Percentiles rank a stretch among this genome's conserved stretches.
These are phyloP conservation scores for Pleurotus tuber-regium DNA, from an alignment of 768 basidiomycete genomes.

Conservation along the genomic window DNA sequence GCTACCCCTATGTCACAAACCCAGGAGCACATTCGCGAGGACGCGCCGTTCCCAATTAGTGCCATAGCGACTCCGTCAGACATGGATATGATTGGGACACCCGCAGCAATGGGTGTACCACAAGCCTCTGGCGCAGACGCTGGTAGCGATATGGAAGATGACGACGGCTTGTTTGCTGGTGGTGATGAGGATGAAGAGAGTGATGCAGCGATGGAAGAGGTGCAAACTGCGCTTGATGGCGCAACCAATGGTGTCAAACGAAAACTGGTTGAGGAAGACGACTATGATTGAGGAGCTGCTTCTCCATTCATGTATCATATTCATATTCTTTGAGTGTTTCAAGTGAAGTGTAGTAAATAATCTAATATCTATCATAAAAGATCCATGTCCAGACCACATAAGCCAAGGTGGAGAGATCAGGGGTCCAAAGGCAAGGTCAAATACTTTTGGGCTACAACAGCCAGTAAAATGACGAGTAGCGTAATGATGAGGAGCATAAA, in stretches of 20 bases:
- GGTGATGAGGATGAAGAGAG: conserved; percentile 78
- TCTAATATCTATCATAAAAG: conserved; percentile 1
- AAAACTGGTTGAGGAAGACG: conserved; percentile 83
- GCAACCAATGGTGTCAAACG: conserved; percentile 64
- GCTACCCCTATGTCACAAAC: conserved; percentile 28
- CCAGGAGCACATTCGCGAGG: conserved; percentile 28
- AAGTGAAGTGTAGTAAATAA: conserved; percentile 14
- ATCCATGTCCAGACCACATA: not conserved
- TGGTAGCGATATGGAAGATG: conserved; percentile 75
- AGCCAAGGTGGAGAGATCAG: not conserved
- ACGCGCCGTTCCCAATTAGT: conserved; percentile 57
- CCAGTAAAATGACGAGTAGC: conserved; percentile 40
- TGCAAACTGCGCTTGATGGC: conserved; percentile 50
- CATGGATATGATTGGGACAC: conserved; percentile 58
- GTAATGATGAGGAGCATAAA: conserved; percentile 40
- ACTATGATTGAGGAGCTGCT: conserved; percentile 60
- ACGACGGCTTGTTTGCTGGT: conserved; percentile 74
- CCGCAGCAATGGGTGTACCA: conserved; percentile 32
- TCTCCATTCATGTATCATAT: conserved; percentile 1
- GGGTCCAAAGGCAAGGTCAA: not conserved
- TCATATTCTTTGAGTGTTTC: conserved; percentile 10
- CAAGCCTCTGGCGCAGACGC: conserved; percentile 29
- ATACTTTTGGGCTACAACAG: conserved; percentile 33
- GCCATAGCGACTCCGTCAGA: conserved; percentile 67
- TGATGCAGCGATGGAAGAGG: conserved; percentile 74